Conservation (phyloP, 352 stramenopile genomes). For the Phytophthora europaea region DNA sequence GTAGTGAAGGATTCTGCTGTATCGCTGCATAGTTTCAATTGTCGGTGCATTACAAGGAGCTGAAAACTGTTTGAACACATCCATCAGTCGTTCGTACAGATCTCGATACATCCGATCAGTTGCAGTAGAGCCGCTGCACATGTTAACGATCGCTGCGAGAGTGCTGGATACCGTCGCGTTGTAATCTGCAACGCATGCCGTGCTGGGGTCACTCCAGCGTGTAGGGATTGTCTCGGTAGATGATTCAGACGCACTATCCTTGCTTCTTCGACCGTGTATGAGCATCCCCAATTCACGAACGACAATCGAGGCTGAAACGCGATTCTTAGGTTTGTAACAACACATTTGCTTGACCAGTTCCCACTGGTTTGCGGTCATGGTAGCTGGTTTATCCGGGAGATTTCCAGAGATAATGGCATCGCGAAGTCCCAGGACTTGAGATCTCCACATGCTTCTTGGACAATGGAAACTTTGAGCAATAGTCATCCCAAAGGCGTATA, state of each 20-base stretch:
- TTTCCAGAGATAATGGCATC: neutral
- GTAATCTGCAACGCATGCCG: neutral
- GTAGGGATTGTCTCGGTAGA: no score
- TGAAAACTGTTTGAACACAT: slow-evolving; percentile 3
- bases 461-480: slow-evolving; percentile 7
- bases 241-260: neutral
- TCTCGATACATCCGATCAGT: neutral
- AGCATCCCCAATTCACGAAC: slow-evolving; percentile 21
- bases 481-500: slow-evolving; percentile 4
- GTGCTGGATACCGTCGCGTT: neutral
- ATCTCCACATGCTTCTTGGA: neutral
- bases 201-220: neutral
- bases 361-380: slow-evolving; percentile 6
- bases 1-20: neutral
- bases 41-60: neutral
- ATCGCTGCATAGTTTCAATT: slow-evolving; percentile 1
- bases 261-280: neutral
- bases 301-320: neutral
- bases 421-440: neutral
- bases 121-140: neutral
- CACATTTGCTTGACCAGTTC: slow-evolving; percentile 15
- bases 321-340: neutral
- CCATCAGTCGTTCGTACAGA: slow-evolving; percentile 5
- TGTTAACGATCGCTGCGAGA: neutral
- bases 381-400: neutral